Base-by-base conservation (phyloP, 345 rosid species). In the Brassica cretica region DNA sequence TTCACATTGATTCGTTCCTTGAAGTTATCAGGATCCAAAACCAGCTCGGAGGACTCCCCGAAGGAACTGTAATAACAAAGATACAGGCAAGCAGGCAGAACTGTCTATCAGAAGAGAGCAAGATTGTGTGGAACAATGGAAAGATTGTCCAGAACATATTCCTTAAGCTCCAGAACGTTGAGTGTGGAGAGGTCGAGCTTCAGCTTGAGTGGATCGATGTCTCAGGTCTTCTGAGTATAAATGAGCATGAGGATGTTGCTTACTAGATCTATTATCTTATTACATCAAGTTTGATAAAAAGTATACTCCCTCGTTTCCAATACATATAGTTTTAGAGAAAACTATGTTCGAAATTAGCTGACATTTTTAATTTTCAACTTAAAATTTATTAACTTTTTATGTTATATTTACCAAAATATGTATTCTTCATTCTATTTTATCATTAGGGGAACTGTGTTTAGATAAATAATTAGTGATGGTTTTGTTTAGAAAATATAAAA, bases 121-220 rank as follows among this genome's bases (percentile, higher is more conserved):
- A 77, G 75, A 77, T 89, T 53, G 16, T 82, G 44, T 91, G 89
- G 87, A 70, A 18, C 5, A 64, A 89, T 60, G 93, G 88, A 37
- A 85, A 87, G 68, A 81, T 89, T 59, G 66, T 86, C 29, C 96
- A 91, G 32, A 76, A 85, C 79, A 65, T 91, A 82, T 76, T 76
- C 70, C 83, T 89, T n/a, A 84, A 87, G 60, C 82, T 91, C 4
- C 72, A 64, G 41, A 81, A 91, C 53, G 93, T 91, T 16, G 93
- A 91, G 77, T 6, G 81, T 1, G 93, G 96, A 2, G 93, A 91
- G 64, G 73, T 89, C 2, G 86, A 89, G 70, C 75, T 90, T 68
- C 90, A 83, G 72, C 61, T 90, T 63, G 81, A 85, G 64, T 91
- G 96, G 96, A 86, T 91, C 7, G 81, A 88, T 70, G 37, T 91